Percentiles rank a stretch among this genome's conserved stretches.
These are phyloP conservation scores for Thinopyrum elongatum DNA, from an alignment of 176 grass and related monocot species.

Conservation along the genomic window DNA sequence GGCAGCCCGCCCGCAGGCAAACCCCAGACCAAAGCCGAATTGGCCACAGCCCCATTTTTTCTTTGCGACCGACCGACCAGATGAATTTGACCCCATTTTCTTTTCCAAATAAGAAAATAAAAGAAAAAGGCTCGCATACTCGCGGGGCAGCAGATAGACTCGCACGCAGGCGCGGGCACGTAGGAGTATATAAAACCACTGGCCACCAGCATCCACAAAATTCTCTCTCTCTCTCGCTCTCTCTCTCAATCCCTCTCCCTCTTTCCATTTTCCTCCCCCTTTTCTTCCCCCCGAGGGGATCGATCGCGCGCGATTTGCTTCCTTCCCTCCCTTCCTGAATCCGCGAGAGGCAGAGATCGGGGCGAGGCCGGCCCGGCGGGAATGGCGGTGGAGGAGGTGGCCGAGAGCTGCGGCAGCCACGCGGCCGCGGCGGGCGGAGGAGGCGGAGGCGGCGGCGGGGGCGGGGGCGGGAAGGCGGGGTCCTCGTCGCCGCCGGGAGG, in stretches of 20 bases:
- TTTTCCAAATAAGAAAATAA: not conserved
- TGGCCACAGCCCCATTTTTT: not conserved
- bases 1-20: no score
- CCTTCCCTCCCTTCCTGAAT: conserved; percentile 4
- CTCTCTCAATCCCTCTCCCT: not conserved
- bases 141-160: not conserved
- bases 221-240: no score
- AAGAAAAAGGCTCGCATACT: not conserved
- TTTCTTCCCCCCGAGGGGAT: not conserved
- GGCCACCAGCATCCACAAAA: not conserved
- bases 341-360: not conserved
- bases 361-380: not conserved
- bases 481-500: not conserved
- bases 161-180: not conserved
- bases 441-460: not conserved
- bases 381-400: conserved; percentile 62
- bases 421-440: not conserved
- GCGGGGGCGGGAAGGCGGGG: not conserved
- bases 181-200: not conserved
- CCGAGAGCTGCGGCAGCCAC: conserved; percentile 69
- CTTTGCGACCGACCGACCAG: not conserved
- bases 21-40: not conserved
- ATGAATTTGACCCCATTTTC: not conserved
- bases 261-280: not conserved
- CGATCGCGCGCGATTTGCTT: not conserved